Evolutionary conservation across 2,329 filamentous ascomycete species (phyloP).

Genomic region (Ceratocystis cacaofunesta): DNA sequence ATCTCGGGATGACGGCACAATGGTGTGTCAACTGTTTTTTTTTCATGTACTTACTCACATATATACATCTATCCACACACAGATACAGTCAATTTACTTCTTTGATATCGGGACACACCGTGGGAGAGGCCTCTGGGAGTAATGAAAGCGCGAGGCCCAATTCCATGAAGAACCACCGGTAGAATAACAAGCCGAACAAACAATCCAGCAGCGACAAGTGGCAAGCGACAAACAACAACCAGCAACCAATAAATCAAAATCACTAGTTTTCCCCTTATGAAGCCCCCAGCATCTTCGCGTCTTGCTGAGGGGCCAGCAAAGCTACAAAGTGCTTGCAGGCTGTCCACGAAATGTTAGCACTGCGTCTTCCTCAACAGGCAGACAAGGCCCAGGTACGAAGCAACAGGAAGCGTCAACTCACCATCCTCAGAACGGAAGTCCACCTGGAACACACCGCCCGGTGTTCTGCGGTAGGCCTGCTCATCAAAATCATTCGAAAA

Average conservation of each 20-base stretch:
- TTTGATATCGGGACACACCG: neutral
- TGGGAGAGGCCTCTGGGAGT: neutral
- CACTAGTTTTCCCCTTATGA: too few species aligned
- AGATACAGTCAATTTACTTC: neutral
- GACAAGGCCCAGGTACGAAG: neutral
- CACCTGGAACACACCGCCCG: conserved; percentile 36
- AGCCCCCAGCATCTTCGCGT: neutral
- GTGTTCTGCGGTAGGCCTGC: conserved; percentile 35
- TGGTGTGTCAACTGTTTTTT: neutral
- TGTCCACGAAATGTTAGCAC: neutral
- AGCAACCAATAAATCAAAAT: neutral
- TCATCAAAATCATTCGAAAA: conserved; percentile 43
- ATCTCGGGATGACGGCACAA: conserved; percentile 11
- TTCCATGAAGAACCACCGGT: neutral
- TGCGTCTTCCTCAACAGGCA: neutral
- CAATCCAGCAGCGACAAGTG: neutral
- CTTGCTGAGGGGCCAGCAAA: neutral
- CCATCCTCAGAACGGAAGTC: conserved; percentile 32
- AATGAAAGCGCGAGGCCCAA: neutral
- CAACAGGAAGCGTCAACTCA: conserved; percentile 14
- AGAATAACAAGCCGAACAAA: neutral
- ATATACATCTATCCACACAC: neutral
- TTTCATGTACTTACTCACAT: neutral
- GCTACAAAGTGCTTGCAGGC: neutral
- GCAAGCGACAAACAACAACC: neutral